These are phyloP conservation scores for Ceratocystis colombiana DNA, from an alignment of 2,329 filamentous ascomycete genomes.

Conservation along the genomic window DNA sequence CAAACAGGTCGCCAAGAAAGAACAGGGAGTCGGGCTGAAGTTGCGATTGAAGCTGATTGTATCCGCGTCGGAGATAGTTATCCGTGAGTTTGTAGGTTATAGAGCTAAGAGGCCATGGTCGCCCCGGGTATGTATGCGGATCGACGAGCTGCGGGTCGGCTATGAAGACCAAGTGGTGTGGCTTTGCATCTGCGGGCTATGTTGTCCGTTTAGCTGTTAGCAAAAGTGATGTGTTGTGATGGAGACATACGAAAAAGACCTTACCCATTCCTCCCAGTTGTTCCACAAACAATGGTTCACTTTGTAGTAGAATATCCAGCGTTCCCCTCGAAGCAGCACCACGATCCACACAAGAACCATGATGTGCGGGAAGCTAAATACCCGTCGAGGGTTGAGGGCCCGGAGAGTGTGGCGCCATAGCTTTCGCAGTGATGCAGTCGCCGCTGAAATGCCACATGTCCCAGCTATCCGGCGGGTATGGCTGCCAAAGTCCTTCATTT, in stretches of 20 bases:
- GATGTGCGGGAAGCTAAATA: slow-evolving; percentile 55
- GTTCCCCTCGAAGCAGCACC: slow-evolving; percentile 75
- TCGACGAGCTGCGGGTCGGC: slow-evolving; percentile 90
- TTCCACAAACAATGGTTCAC: slow-evolving; percentile 69
- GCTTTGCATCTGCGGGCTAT: slow-evolving; percentile 65
- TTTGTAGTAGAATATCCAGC: slow-evolving; percentile 61
- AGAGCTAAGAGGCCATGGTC: slow-evolving; percentile 50
- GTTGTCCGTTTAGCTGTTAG: slow-evolving; percentile 5
- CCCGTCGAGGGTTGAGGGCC: slow-evolving; percentile 43
- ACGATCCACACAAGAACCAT: slow-evolving; percentile 65
- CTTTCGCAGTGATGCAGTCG: slow-evolving; percentile 11
- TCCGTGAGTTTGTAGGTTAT: slow-evolving; percentile 60
- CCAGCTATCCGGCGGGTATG: slow-evolving; percentile 5
- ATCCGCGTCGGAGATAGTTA: slow-evolving; percentile 77
- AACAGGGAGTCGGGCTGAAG: slow-evolving; percentile 79
- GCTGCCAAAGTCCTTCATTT: not conserved
- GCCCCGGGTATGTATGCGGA: slow-evolving; percentile 85
- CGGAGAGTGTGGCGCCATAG: slow-evolving; percentile 22
- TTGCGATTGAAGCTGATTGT: slow-evolving; percentile 62
- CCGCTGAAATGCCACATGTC: slow-evolving; percentile 1
- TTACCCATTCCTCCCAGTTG: slow-evolving; percentile 87
- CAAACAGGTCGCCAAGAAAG: slow-evolving; percentile 90
- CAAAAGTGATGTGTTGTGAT: slow-evolving; percentile 16
- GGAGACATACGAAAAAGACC: slow-evolving; percentile 27
- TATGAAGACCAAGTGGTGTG: slow-evolving; percentile 74